These are phyloP conservation scores for Oxyria digyna DNA, from an alignment of 148 eudicot genomes.

Conservation along the genomic window DNA sequence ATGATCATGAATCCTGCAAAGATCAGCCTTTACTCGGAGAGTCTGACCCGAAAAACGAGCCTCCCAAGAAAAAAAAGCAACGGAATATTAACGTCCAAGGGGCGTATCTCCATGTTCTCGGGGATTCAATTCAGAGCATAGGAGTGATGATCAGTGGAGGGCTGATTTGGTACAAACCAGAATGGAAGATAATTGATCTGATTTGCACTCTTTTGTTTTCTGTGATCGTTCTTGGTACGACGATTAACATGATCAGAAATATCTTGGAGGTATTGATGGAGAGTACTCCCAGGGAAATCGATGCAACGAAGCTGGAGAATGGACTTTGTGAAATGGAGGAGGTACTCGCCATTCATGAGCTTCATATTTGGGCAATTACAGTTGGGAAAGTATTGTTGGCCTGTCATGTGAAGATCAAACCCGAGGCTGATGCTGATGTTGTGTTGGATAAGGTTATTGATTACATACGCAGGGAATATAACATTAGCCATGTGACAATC, in stretches of 20 bases:
- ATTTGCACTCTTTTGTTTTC: slow-evolving; percentile 50
- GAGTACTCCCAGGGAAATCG: slow-evolving; percentile 41
- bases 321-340: slow-evolving; percentile 34
- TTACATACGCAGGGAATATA: slow-evolving; percentile 22
- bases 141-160: slow-evolving; percentile 57
- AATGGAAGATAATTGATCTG: slow-evolving; percentile 50
- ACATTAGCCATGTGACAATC: slow-evolving; percentile 45
- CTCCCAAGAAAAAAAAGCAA: slow-evolving; percentile 25
- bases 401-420: slow-evolving; percentile 41
- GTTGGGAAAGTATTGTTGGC: slow-evolving; percentile 37
- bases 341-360: slow-evolving; percentile 47
- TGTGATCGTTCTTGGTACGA: slow-evolving; percentile 27
- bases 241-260: slow-evolving; percentile 34
- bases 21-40: slow-evolving; percentile 30
- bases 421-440: slow-evolving; percentile 22
- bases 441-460: slow-evolving; percentile 25
- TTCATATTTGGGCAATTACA: slow-evolving; percentile 62
- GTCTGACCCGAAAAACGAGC: background rate
- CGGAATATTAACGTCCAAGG: slow-evolving; percentile 55
- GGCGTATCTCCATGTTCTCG: slow-evolving; percentile 54
- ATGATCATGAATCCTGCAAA: slow-evolving; percentile 19
- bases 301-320: slow-evolving; percentile 31
- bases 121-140: slow-evolving; percentile 44
- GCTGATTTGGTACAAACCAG: slow-evolving; percentile 43
- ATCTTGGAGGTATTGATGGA: slow-evolving; percentile 44